A percentile compares a stretch with the other conserved stretches of the same genome.
Conservation (phyloP, 805 yeast species). For the Kodamaea hsintzibuensis region DNA sequence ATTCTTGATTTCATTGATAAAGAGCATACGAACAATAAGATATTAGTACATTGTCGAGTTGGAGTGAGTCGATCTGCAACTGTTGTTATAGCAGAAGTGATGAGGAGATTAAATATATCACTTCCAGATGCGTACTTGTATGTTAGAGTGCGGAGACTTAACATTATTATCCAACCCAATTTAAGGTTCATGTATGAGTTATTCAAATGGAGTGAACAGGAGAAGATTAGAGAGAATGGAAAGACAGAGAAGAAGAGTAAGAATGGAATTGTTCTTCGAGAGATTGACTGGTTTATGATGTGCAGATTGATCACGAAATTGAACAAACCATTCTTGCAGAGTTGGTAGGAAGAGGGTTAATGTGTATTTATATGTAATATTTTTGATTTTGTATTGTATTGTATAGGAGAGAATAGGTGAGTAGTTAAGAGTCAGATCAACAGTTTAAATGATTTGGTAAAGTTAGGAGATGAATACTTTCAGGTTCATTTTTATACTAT, state of each 20-base stretch:
- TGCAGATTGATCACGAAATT: constrained; percentile 80
- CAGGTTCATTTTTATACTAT: not conserved
- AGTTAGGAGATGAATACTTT: too few relatives aligned
- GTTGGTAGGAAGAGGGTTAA: not conserved
- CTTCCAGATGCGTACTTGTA: constrained; percentile 79
- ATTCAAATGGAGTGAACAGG: constrained; percentile 53
- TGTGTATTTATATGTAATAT: constrained; percentile 7
- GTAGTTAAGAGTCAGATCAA: not conserved
- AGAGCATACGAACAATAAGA: constrained; percentile 27
- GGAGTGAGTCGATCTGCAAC: constrained; percentile 96
- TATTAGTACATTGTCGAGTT: constrained; percentile 87
- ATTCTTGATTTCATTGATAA: constrained; percentile 68
- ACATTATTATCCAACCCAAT: constrained; percentile 93
- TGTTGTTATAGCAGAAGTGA: constrained; percentile 92
- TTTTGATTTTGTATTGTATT: not conserved
- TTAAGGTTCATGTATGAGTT: constrained; percentile 88
- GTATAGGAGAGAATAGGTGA: not conserved
- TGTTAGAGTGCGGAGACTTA: constrained; percentile 86
- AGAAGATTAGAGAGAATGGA: constrained; percentile 12
- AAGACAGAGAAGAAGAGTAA: constrained; percentile 11
- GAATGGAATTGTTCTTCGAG: constrained; percentile 39
- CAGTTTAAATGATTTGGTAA: too few relatives aligned
- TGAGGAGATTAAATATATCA: constrained; percentile 68
- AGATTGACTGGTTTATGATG: constrained; percentile 84
- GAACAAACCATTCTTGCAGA: constrained; percentile 63